Base-by-base conservation (phyloP, 345 rosid genomes). In the Eucalyptus pauciflora region DNA sequence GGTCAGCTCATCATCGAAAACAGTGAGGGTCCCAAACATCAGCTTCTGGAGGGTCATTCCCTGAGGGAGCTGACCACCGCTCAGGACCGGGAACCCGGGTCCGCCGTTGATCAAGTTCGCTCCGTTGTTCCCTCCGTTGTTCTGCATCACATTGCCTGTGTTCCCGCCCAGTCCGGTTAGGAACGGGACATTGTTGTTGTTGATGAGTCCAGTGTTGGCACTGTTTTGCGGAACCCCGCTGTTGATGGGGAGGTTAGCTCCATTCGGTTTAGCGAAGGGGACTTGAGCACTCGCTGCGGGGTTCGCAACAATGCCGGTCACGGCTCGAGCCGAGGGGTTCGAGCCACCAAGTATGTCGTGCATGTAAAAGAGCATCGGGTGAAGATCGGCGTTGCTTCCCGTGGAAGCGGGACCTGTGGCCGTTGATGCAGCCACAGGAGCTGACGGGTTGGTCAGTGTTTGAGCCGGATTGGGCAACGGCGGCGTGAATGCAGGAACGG, bases 321-420 rank as follows among this genome's bases (percentile, higher is more conserved):
- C 97, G 2, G 98, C 97, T 90, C 91, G 89, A 18, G 98, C 97
- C 0, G 95, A 89, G 13, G 99, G 98, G 90, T 94, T 95, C 22
- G 97, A 94, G n/a, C 98, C 98, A 3, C 97, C 97, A 20, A 96
- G 94, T 87, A 97, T 94, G 90, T 97, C 99, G 29, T 97, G 98
- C 96, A 95, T 95, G 91, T 90, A 96, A 94, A 97, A 97, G 86
- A 90, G 89, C 86, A 95, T 54, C 43, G 92, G 91, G 87, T 92
- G 90, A 86, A 87, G 88, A 54, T 87, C 88, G 18, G 86, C 1
- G 51, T 46, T 79, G 80, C 86, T 50, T 13, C 37, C 83, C 12
- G 56, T 22, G 43, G 85, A 79, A 64, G 91, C 92, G n/a, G 90
- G 37, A 85, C 85, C 90, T 76, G 91, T 90, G 37, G 87, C 92